These are phyloP conservation scores for Cryphonectria carpinicola DNA, from an alignment of 2,329 filamentous ascomycete genomes.

Conservation along the genomic window DNA sequence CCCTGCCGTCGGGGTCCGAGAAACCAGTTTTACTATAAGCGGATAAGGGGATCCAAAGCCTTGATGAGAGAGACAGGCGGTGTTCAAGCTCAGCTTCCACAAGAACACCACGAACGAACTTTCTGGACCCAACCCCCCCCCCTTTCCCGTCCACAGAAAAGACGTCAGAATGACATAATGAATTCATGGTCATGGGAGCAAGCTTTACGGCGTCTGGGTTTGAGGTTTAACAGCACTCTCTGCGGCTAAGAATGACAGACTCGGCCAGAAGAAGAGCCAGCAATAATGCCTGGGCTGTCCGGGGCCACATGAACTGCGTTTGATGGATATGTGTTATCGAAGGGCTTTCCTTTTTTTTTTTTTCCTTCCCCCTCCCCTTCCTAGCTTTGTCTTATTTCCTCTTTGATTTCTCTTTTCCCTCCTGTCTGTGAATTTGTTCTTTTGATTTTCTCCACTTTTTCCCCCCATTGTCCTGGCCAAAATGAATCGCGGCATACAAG, in stretches of 20 bases:
- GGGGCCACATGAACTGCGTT: not conserved
- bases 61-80: not conserved
- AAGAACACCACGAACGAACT: not conserved
- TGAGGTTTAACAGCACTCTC: constrained; percentile 30
- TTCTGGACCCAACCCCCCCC: not conserved
- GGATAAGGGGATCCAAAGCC: no score
- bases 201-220: constrained; percentile 28
- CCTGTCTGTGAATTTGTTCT: not conserved
- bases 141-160: not conserved
- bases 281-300: constrained; percentile 4
- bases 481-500: constrained; percentile 9
- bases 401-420: constrained; percentile 3
- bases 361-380: constrained; percentile 1
- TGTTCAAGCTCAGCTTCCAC: not conserved
- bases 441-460: not conserved
- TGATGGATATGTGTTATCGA: constrained; percentile 7
- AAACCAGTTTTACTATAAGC: constrained; percentile 27
- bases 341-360: not conserved
- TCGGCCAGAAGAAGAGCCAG: constrained; percentile 14
- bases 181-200: constrained; percentile 30
- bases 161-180: constrained; percentile 26
- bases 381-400: not conserved
- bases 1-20: constrained; percentile 30
- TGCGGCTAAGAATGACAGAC: constrained; percentile 19
- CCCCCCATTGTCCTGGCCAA: constrained; percentile 6